Conservation (phyloP, 2,329 filamentous ascomycete species). For the Cladosporium austrohemisphaericum region DNA sequence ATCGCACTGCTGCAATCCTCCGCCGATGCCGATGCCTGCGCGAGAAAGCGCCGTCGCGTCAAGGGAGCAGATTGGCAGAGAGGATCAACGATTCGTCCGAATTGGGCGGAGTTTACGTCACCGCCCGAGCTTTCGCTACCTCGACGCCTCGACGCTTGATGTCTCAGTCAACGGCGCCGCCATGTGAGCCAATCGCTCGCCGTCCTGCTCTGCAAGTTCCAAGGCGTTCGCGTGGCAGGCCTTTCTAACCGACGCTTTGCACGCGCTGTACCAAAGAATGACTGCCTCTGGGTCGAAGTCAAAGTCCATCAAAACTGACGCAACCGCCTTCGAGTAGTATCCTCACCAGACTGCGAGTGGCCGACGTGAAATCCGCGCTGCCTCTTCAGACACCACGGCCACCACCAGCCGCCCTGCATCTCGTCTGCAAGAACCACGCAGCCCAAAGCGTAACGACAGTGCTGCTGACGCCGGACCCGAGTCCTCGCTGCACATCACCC, state of each 20-base stretch:
- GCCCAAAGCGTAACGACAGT: not conserved
- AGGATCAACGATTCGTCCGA: not conserved
- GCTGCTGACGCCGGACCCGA: not conserved
- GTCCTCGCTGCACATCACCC: slow-evolving; percentile 1
- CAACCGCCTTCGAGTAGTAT: slow-evolving; percentile 5
- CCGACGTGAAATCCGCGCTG: slow-evolving; percentile 6
- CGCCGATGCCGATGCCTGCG: not conserved
- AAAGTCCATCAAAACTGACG: slow-evolving; percentile 6
- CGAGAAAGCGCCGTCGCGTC: slow-evolving; percentile 1
- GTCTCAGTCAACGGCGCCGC: not conserved
- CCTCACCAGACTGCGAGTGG: slow-evolving; percentile 12
- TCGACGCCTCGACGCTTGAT: slow-evolving; percentile 4
- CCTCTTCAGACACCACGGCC: not conserved
- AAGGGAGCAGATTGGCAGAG: no score
- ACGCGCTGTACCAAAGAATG: not conserved
- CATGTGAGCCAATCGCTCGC: not conserved
- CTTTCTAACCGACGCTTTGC: not conserved
- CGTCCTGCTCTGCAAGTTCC: not conserved
- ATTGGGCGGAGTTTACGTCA: not conserved
- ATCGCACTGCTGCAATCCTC: not conserved
- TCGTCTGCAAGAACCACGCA: slow-evolving; percentile 3
- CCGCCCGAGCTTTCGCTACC: not conserved
- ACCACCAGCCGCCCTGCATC: not conserved
- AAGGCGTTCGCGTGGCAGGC: not conserved
- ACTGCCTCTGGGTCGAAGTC: not conserved